Percentiles rank a stretch among this genome's conserved stretches.
These are phyloP conservation scores for Fusarium virguliforme DNA, from an alignment of 2,329 filamentous ascomycete species.

Conservation along the genomic window DNA sequence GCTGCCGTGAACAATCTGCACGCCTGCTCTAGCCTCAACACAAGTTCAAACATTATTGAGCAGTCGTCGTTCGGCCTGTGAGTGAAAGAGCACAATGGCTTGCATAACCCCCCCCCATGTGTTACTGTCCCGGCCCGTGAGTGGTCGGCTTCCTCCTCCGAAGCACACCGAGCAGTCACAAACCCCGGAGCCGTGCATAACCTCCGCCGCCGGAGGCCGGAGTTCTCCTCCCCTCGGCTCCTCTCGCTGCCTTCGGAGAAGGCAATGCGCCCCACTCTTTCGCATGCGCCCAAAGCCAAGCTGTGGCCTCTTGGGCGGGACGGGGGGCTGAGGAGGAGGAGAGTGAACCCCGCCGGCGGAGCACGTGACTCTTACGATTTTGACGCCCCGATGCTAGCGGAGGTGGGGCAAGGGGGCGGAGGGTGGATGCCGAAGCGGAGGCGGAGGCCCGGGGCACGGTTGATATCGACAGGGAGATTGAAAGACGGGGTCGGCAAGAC, in stretches of 20 bases:
- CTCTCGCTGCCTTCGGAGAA: conserved; percentile 20
- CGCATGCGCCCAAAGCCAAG: conserved; percentile 21
- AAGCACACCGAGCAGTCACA: conserved; percentile 19
- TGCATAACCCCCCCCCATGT: conserved; percentile 17
- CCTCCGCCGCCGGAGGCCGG: background rate
- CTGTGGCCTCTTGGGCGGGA: conserved; percentile 28
- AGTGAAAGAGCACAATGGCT: background rate
- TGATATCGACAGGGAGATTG: background rate
- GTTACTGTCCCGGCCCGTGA: background rate
- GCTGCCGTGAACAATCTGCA: conserved; percentile 12
- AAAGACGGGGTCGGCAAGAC: conserved; percentile 18
- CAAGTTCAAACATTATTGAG: conserved; percentile 4
- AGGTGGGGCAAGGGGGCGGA: conserved; percentile 26
- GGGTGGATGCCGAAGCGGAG: conserved; percentile 20
- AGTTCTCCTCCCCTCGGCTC: conserved; percentile 20
- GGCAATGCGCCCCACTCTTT: conserved; percentile 31
- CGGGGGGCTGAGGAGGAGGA: conserved; percentile 23
- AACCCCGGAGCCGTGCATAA: background rate
- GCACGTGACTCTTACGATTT: conserved; percentile 47
- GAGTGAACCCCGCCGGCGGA: conserved; percentile 39
- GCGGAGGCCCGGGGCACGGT: conserved; percentile 17
- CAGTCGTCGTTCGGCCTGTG: conserved; percentile 3
- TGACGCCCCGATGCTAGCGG: conserved; percentile 27
- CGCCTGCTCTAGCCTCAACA: conserved; percentile 10
- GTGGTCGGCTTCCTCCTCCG: background rate